Evolutionary conservation across 1,284 basidiomycete genomes (phyloP).

Genomic region (Anthracocystis walkeri): DNA sequence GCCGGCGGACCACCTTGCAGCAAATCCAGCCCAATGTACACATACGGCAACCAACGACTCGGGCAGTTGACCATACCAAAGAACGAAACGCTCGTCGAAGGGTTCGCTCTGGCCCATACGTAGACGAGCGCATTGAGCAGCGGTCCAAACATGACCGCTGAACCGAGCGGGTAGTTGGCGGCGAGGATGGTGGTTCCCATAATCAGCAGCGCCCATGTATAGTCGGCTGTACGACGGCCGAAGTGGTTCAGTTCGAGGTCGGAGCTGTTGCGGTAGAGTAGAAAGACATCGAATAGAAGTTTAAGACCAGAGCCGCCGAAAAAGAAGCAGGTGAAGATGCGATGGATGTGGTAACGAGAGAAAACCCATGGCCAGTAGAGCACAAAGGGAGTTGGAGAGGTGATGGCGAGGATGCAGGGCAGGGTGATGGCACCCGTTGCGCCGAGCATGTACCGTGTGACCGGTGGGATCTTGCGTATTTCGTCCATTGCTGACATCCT

Average conservation of each 20-base stretch:
- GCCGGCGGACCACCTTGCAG: conserved; percentile 76
- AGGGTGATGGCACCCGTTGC: conserved; percentile 77
- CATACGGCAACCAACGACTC: conserved; percentile 77
- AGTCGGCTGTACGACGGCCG: conserved; percentile 56
- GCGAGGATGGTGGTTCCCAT: conserved; percentile 64
- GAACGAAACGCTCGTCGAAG: conserved; percentile 44
- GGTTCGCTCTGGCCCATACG: conserved; percentile 56
- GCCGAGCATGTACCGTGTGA: conserved; percentile 79
- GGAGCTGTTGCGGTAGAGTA: conserved; percentile 56
- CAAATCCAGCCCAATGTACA: conserved; percentile 79
- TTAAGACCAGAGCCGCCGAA: conserved; percentile 72
- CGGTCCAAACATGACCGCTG: conserved; percentile 76
- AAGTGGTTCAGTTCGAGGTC: conserved; percentile 61
- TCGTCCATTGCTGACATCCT: conserved; percentile 32
- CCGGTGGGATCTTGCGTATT: conserved; percentile 80
- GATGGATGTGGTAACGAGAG: conserved; percentile 76
- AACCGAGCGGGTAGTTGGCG: conserved; percentile 77
- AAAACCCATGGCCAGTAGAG: conserved; percentile 75
- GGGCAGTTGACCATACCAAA: conserved; percentile 71
- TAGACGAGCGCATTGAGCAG: conserved; percentile 76
- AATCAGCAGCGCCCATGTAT: conserved; percentile 58
- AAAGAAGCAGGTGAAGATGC: conserved; percentile 82
- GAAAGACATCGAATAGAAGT: conserved; percentile 61
- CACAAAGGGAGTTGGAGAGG: conserved; percentile 75
- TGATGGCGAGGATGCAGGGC: conserved; percentile 75